Conservation (phyloP, 2,329 filamentous ascomycete species). For the Mycosphaerella sp. region DNA sequence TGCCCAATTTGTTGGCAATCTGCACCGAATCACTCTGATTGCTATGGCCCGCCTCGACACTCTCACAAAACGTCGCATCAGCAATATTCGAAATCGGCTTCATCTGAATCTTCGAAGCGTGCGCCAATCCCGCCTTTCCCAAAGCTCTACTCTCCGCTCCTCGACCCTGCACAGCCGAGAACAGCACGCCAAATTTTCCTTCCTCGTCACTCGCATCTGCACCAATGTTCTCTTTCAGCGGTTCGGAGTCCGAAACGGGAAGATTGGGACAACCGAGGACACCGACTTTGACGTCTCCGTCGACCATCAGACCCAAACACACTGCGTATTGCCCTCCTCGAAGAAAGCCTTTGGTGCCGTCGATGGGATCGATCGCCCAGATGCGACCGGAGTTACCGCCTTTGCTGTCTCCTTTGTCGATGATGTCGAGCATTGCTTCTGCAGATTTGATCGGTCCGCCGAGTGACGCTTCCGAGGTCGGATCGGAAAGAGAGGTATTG, state of each 20-base stretch:
- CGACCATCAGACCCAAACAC: conserved; percentile 83
- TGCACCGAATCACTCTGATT: conserved; percentile 79
- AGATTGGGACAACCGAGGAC: conserved; percentile 95
- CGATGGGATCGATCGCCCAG: conserved; percentile 96
- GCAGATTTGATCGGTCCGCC: conserved; percentile 62
- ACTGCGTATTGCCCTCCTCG: conserved; percentile 96
- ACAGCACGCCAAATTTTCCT: conserved; percentile 70
- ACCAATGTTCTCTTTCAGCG: conserved; percentile 65
- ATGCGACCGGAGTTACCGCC: conserved; percentile 72
- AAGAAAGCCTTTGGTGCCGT: conserved; percentile 95
- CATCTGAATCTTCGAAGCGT: conserved; percentile 67
- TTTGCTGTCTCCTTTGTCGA: conserved; percentile 56
- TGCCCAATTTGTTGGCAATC: conserved; percentile 78
- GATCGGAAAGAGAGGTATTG: conserved; percentile 61
- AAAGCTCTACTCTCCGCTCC: conserved; percentile 78
- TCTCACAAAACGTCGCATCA: conserved; percentile 90
- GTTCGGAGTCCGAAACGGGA: conserved; percentile 71
- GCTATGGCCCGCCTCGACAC: conserved; percentile 88
- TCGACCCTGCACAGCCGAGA: conserved; percentile 72
- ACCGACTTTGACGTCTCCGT: conserved; percentile 88
- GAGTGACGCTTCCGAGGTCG: conserved; percentile 57
- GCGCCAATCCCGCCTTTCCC: conserved; percentile 46
- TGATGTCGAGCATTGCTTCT: conserved; percentile 56
- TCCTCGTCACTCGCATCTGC: conserved; percentile 65
- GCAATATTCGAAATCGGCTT: conserved; percentile 65